Conservation (phyloP, 192 early-diverging fungal genomes). For the Coemansia sp. region DNA sequence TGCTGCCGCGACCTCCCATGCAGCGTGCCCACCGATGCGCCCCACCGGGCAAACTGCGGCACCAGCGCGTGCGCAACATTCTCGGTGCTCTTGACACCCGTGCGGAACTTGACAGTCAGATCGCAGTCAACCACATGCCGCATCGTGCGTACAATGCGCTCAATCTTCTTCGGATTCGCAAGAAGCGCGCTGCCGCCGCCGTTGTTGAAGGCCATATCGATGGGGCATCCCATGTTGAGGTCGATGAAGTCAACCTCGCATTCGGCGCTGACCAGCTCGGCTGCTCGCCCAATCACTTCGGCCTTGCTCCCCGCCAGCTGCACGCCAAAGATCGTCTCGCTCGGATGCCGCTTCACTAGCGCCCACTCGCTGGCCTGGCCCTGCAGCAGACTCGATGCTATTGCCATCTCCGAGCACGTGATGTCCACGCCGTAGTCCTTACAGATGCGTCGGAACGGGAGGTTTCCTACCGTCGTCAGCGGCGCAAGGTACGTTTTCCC, state of each 20-base stretch:
- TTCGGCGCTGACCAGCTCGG: constrained; percentile 68
- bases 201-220: constrained; percentile 79
- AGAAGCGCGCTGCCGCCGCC: constrained; percentile 87
- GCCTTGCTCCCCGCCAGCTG: constrained; percentile 76
- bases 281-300: constrained; percentile 59
- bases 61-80: constrained; percentile 75
- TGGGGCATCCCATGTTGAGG: constrained; percentile 95
- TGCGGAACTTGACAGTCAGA: constrained; percentile 90
- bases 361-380: constrained; percentile 81
- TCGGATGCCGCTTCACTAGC: constrained; percentile 76
- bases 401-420: constrained; percentile 96
- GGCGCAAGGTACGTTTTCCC: constrained; percentile 94
- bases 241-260: constrained; percentile 91
- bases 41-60: constrained; percentile 65
- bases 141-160: constrained; percentile 77
- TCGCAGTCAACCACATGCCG: constrained; percentile 71
- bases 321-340: constrained; percentile 92
- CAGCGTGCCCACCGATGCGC: constrained; percentile 68
- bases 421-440: constrained; percentile 94
- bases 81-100: constrained; percentile 64
- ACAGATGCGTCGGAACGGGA: constrained; percentile 94
- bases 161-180: constrained; percentile 63
- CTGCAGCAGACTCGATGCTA: constrained; percentile 66
- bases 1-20: constrained; percentile 93
- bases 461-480: constrained; percentile 95